Evolutionary conservation across 176 grass and related monocot species (phyloP), one percentile per base, ranked within the genome.

Genomic region (Bromus sterilis): DNA sequence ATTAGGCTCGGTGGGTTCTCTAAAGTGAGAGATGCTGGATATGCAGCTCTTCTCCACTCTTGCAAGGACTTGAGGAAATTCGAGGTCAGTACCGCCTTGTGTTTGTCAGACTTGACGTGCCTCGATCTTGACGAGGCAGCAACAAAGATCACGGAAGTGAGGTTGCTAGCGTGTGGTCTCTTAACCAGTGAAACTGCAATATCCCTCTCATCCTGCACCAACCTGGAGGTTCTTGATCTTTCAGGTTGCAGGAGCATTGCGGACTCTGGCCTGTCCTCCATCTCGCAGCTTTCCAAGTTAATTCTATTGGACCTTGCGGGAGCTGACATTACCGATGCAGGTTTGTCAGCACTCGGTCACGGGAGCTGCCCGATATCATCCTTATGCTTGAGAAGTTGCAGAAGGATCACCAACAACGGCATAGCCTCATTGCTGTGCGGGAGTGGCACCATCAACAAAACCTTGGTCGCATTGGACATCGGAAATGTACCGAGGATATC

Each of bases 1-100:
- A 76, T 98, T 81, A 93, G 95, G 82, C 85, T 98, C 39, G 86
- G 86, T 68, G 90, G 95, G 37, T 98, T 98, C 35, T 89, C 90
- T 74, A 94, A 91, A 87, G 90, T 98, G 80, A 95, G 92, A 20
- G 95, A 98, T 93, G 92, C 95, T 42, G 95, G 95, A 9, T 98
- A 98, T 77, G 86, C 80, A 71, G 85, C 92, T 23, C 79, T 98
- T 88, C 89, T 98, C 58, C 86, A 93, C 51, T 95, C 82, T 44
- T 92, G 92, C 79, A 95, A 95, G 60, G 90, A 87, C 61, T 86
- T 98, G 76, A 91, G 89, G 21, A 95, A 82, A 82, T 91, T 98
- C 79, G 90, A 95, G 82, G 82, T 98, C 30, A 87, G 85, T 26
- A 90, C 92, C 55, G 92, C 84, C 60, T 86, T 34, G 18, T 91